Evolutionary conservation across 2,329 filamentous ascomycete species (phyloP), one percentile per base, ranked within the genome.

Genomic region (Talaromyces sp.): DNA sequence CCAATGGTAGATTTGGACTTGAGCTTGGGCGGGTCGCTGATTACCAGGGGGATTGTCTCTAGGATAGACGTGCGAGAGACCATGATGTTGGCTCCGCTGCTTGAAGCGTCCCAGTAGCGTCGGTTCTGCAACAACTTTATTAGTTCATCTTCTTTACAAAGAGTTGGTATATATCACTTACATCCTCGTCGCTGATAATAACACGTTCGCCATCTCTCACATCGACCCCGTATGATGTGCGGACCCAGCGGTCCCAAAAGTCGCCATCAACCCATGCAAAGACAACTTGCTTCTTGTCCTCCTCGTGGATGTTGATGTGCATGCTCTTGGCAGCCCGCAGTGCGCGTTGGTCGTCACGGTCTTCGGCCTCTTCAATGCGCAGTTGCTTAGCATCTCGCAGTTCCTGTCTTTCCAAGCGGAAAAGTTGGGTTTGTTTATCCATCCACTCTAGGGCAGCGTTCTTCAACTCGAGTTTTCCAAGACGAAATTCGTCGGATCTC

Each of bases 261-360:
- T 91, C 86, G 57, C 93, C 92, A 73, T 99, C 95, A 12, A 98
- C 92, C 95, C 95, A 99, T 12, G 95, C 95, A 76, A 99, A 99
- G 8, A 87, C 86, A 50, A 98, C 92, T 73, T 96, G 90, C 75
- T 94, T 96, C 68, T 89, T 89, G 72, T 92, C 88, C 58, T 91
- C 86, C 72, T 90, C 89, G 68, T 94, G 89, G 86, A 97, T 96
- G 68, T 92, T 91, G 73, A 99, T 93, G 34, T 88, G 87, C 71
- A 96, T 96, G 66, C 87, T 89, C 82, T 99, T 99, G 40, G 95
- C 96, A 51, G 89, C 85, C 42, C 92, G 85, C 63, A 97, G 78
- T 10, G 91, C 94, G 57, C 93, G 87, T 75, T 97, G 88, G 73
- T 99, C 95, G 69, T 91, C 89, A 56, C 92, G 89, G 74, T 97